A percentile compares a stretch with the other conserved stretches of the same genome.
Conservation (phyloP, 2,329 filamentous ascomycete genomes). For the Colletotrichum euphorbiae region DNA sequence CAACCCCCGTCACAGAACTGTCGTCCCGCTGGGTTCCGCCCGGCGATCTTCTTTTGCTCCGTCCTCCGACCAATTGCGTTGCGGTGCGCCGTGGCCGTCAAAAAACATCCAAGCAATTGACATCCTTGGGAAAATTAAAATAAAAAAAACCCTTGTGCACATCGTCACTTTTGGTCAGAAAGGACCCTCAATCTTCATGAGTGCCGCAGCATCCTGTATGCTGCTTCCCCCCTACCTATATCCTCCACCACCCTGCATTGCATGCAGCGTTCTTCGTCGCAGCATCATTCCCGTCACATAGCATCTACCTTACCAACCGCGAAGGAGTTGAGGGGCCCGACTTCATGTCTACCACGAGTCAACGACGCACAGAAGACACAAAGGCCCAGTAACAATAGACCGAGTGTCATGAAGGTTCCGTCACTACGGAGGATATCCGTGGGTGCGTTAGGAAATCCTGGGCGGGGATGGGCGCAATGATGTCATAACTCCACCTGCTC, state of each 20-base stretch:
- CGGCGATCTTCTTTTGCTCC: constrained; percentile 30
- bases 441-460: not conserved
- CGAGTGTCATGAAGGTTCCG: constrained; percentile 17
- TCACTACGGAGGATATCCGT: constrained; percentile 23
- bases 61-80: constrained; percentile 7
- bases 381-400: not conserved
- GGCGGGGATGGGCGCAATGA: constrained; percentile 38
- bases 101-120: too few relatives aligned
- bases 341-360: not conserved
- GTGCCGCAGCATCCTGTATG: not conserved
- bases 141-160: not conserved
- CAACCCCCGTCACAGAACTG: constrained; percentile 20
- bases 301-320: too few relatives aligned
- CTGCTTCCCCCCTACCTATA: not conserved
- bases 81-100: not conserved
- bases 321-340: not conserved
- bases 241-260: constrained; percentile 6
- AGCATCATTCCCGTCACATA: constrained; percentile 6
- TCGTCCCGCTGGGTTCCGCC: constrained; percentile 36
- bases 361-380: not conserved
- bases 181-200: too few relatives aligned
- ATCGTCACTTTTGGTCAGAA: not conserved
- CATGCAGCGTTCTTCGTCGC: constrained; percentile 14
- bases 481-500: constrained; percentile 42
- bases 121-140: too few relatives aligned